Evolutionary conservation across 768 basidiomycete species (phyloP), one percentile per base, ranked within the genome.

Genomic region (Xanthoconium purpureum): DNA sequence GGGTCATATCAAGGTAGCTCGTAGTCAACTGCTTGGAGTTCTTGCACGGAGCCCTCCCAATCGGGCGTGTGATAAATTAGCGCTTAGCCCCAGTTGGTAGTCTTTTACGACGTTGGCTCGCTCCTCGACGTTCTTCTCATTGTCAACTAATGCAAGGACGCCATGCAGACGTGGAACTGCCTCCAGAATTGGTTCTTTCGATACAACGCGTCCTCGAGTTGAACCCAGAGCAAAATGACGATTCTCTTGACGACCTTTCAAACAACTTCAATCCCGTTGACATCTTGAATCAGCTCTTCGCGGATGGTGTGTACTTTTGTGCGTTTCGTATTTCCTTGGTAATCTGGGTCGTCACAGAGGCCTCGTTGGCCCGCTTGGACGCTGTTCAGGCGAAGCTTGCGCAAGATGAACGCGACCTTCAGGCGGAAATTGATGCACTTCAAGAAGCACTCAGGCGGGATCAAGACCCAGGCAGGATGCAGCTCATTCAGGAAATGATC

Each of bases 401-500:
- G 17, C 80, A 88, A 54, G 85, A 87, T 54, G 90, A 93, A 55
- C 74, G 77, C 29, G 80, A 83, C 48, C 73, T 96, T 30, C 84
- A 88, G 66, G 73, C 75, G 18, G 91, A 95, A 74, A 87, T 97
- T 43, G 77, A 84, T 50, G 59, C 72, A 11, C 76, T 98, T 52
- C 82, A 86, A 57, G 76, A 73, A 28, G 85, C 91, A 67, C 73
- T 98, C 52, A 78, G 79, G 61, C 75, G 73, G 13, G 89, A 90
- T 62, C 94, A 96, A 70, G 89, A 94, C 72, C 90, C 89, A n/a
- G 83, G 84, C 52, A 80, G 85, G 62, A 94, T 98, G 89, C 85
- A 88, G 52, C 75, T 87, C 50, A 94, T 97, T 33, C 97, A 98
- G 71, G 92, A 92, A 71, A 93, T 97, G 83, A 98, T 99, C 52